Evolutionary conservation across 768 basidiomycete species (phyloP).

Genomic region (Amanita thiersii): DNA sequence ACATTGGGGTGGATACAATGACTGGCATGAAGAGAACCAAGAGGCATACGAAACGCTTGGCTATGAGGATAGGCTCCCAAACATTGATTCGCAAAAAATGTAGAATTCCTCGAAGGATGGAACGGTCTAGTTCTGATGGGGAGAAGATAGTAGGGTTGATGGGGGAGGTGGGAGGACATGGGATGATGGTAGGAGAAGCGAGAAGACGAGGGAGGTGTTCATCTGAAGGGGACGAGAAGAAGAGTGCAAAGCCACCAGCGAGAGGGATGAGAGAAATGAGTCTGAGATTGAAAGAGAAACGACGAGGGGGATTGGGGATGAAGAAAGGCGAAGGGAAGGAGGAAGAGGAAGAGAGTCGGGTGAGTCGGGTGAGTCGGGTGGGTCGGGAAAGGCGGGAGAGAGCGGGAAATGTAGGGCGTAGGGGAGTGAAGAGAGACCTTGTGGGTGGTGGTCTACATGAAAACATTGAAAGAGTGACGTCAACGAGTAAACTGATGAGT

Average conservation of each 20-base stretch:
- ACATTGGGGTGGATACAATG: conserved; percentile 74
- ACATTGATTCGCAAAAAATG: conserved; percentile 48
- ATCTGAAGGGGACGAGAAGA: conserved; percentile 34
- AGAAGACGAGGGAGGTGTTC: conserved; percentile 39
- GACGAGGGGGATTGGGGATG: conserved; percentile 21
- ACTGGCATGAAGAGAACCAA: conserved; percentile 84
- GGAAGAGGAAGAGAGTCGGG: conserved; percentile 13
- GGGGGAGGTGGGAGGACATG: conserved; percentile 21
- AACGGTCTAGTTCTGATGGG: conserved; percentile 52
- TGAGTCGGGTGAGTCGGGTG: not conserved
- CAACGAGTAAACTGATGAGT: too few relatives aligned
- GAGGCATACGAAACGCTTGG: conserved; percentile 76
- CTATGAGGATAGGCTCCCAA: conserved; percentile 82
- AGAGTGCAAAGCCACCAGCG: conserved; percentile 46
- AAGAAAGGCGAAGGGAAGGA: conserved; percentile 23
- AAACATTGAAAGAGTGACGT: conserved; percentile 6
- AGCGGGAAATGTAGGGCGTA: conserved; percentile 8
- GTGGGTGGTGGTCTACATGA: conserved; percentile 4
- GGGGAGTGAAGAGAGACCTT: not conserved
- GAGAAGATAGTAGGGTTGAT: conserved; percentile 44
- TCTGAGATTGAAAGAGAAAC: conserved; percentile 21
- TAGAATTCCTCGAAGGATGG: conserved; percentile 35
- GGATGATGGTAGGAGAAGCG: conserved; percentile 37
- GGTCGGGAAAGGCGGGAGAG: not conserved
- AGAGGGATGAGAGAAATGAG: conserved; percentile 46